Conservation (phyloP, 2,329 filamentous ascomycete species). For the Colletotrichum camelliae region DNA sequence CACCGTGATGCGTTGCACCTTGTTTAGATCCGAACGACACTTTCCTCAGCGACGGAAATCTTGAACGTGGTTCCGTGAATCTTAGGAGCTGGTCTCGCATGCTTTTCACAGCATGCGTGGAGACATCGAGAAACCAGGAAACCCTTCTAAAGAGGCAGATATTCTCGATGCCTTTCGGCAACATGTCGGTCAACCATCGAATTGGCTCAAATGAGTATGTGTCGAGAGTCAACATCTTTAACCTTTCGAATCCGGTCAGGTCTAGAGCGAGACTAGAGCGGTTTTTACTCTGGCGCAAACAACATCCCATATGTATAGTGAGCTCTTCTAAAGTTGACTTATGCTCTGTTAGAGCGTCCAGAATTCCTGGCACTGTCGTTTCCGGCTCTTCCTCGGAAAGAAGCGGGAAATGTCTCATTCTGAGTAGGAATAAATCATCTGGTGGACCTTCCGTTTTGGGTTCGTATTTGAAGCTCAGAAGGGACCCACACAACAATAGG, state of each 20-base stretch:
- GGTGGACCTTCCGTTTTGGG: too few relatives aligned
- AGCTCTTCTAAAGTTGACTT: not conserved
- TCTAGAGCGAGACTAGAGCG: not conserved
- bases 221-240: not conserved
- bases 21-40: not conserved
- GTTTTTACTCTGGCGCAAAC: too few relatives aligned
- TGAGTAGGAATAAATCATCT: too few relatives aligned
- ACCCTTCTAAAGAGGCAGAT: fast-evolving
- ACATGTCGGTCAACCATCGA: not conserved
- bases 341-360: fast-evolving
- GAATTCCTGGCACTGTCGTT: not conserved
- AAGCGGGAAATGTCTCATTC: too few relatives aligned
- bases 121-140: not conserved
- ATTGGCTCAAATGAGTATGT: not conserved
- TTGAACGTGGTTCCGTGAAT: not conserved
- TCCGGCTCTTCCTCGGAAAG: too few relatives aligned
- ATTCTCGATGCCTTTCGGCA: not conserved
- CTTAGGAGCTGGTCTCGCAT: not conserved
- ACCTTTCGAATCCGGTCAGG: not conserved
- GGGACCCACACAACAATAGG: fast-evolving
- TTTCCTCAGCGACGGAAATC: not conserved
- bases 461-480: not conserved
- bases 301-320: not conserved
- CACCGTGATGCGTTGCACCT: not conserved
- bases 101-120: not conserved